Percentiles rank a stretch among this genome's conserved stretches.
phyloP scores from a whole-genome alignment of 345 rosid genomes.

The Gossypium herbaceum region DNA sequence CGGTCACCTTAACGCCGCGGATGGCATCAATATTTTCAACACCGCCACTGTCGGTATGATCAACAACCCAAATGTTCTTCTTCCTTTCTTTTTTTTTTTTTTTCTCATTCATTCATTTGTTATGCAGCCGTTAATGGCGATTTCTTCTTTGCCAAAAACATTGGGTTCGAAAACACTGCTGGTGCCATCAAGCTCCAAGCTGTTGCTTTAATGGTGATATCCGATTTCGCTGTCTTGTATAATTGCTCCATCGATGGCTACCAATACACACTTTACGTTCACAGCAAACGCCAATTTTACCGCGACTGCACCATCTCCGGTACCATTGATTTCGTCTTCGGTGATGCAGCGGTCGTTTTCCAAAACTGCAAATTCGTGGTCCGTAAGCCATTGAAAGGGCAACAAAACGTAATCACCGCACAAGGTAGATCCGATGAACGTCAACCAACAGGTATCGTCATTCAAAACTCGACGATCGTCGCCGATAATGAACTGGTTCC shows the following conservation, averaged over 20 bases:
- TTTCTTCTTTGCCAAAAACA: constrained; percentile 55
- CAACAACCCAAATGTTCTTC: neutral
- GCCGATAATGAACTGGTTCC: constrained; percentile 40
- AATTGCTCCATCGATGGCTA: constrained; percentile 72
- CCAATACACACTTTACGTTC: constrained; percentile 71
- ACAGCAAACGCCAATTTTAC: constrained; percentile 82
- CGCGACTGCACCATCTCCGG: constrained; percentile 74
- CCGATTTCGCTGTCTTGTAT: constrained; percentile 58
- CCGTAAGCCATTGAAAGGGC: constrained; percentile 48
- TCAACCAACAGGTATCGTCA: constrained; percentile 46
- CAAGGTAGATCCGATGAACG: constrained; percentile 45
- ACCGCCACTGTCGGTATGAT: constrained; percentile 72
- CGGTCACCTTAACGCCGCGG: constrained; percentile 39
- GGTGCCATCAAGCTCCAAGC: constrained; percentile 72
- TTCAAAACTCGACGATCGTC: constrained; percentile 66
- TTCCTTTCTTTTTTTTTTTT: neutral
- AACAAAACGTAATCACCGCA: constrained; percentile 55
- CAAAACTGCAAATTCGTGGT: constrained; percentile 63
- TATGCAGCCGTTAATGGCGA: constrained; percentile 56
- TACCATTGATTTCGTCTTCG: constrained; percentile 75
- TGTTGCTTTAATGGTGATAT: constrained; percentile 56
- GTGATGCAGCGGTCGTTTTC: constrained; percentile 58
- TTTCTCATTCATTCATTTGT: neutral
- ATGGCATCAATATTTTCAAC: constrained; percentile 52
- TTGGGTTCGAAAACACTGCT: constrained; percentile 69